phyloP scores from a whole-genome alignment of 2,329 filamentous ascomycete species.

The Dactylellina drechsleri region DNA sequence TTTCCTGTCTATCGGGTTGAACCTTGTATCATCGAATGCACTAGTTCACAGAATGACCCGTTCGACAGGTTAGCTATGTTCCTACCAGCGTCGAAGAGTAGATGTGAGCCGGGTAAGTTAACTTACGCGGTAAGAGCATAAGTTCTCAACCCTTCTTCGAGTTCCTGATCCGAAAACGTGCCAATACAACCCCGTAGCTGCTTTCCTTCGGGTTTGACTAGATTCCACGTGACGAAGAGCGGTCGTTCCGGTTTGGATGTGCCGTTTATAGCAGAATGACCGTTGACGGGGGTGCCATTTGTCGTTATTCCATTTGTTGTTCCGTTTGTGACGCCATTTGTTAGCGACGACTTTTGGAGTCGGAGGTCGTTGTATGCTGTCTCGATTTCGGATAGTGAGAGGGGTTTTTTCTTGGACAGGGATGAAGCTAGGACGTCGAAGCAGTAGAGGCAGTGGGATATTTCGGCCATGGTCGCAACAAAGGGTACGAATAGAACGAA shows the following conservation, averaged over 20 bases:
- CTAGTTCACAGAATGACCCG: constrained; percentile 29
- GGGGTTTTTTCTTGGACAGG: constrained; percentile 75
- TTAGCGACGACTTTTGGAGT: constrained; percentile 52
- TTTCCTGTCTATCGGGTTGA: constrained; percentile 67
- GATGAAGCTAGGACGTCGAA: constrained; percentile 85
- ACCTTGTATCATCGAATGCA: constrained; percentile 72
- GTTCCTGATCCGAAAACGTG: constrained; percentile 82
- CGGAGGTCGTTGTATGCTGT: constrained; percentile 72
- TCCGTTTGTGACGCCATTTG: constrained; percentile 59
- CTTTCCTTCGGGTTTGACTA: constrained; percentile 64
- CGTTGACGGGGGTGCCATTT: constrained; percentile 38
- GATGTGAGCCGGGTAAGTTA: background rate
- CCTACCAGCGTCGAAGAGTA: background rate
- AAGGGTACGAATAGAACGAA: background rate
- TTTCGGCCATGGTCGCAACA: constrained; percentile 75
- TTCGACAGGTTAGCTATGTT: background rate
- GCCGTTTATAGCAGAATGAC: constrained; percentile 55
- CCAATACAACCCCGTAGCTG: constrained; percentile 90
- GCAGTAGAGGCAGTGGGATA: constrained; percentile 88
- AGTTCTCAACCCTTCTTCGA: constrained; percentile 76
- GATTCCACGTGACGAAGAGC: constrained; percentile 94
- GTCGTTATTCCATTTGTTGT: constrained; percentile 33
- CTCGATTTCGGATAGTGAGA: constrained; percentile 72
- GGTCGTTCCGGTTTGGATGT: constrained; percentile 69
- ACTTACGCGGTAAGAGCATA: constrained; percentile 83